Percentiles rank a stretch among this genome's conserved stretches.
Evolutionary conservation across 352 stramenopile species (phyloP).

Genomic region (Elongisporangium prolatum): DNA sequence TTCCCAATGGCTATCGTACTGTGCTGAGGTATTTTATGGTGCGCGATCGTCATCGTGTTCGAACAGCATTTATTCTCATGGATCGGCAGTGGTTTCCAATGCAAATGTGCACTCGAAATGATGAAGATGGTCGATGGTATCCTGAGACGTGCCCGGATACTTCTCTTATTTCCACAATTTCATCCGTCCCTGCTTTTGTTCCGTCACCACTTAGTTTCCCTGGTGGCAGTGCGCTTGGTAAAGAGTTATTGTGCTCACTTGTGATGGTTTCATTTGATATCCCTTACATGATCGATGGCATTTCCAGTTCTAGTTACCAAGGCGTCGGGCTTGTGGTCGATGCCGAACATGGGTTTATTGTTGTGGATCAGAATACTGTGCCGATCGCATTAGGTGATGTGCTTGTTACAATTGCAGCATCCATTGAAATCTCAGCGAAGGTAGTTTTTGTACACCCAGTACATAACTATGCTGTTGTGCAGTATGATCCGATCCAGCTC

Average conservation of each 20-base stretch:
- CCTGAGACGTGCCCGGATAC: conserved; percentile 15
- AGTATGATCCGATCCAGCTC: conserved; percentile 81
- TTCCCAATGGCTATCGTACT: conserved; percentile 77
- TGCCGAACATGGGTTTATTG: conserved; percentile 73
- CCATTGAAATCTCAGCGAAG: conserved; percentile 80
- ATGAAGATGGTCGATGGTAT: conserved; percentile 72
- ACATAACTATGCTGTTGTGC: conserved; percentile 89
- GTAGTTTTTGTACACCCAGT: conserved; percentile 91
- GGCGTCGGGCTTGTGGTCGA: conserved; percentile 90
- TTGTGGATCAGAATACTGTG: conserved; percentile 92
- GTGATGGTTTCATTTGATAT: conserved; percentile 92
- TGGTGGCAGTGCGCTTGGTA: conserved; percentile 54
- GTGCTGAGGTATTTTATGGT: conserved; percentile 87
- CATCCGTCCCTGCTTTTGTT: conserved; percentile 41
- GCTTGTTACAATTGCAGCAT: conserved; percentile 85
- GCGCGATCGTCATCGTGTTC: conserved; percentile 76
- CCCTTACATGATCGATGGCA: conserved; percentile 90
- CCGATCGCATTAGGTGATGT: conserved; percentile 84
- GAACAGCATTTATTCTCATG: conserved; percentile 87
- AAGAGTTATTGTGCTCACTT: conserved; percentile 71
- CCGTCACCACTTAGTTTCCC: conserved; percentile 66
- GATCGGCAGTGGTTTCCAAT: conserved; percentile 89
- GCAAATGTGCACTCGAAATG: conserved; percentile 72
- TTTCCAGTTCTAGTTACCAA: conserved; percentile 86
- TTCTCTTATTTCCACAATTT: conserved; percentile 8